Evolutionary conservation across 208 protist species (phyloP), one percentile per base, ranked within the genome.

Genomic region (Trypanosoma melophagium): DNA sequence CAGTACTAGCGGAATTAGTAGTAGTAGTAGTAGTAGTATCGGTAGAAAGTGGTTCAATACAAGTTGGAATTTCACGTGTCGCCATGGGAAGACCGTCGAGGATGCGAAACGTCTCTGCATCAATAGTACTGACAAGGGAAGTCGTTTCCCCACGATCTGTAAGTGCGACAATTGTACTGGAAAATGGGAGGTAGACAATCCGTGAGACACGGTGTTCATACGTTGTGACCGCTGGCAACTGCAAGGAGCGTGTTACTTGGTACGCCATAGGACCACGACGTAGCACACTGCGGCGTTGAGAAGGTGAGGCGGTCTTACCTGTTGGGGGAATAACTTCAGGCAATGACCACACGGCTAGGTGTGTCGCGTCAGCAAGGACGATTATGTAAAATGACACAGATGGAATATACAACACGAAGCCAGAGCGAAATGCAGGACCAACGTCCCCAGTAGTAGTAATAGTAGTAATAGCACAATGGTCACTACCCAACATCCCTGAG

Each of bases 141-240:
- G 25, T 22, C 8, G 67, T 45, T 24, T 56, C 61, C 41, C 62
- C 62, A 7, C 69, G 17, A 24, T 74, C 69, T 40, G 54, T 50
- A 14, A 74, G 53, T 7, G 69, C 56, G 9, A 68, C 55, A 58
- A 74, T 62, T 13, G 61, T 64, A 44, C 69, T 67, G 13, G 35
- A 57, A 19, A 40, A 35, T 3, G 28, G 69, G 25, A 74, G 22
- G 25, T 74, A 74, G 14, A 69, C 17, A 21, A 56, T 61, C 24
- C 41, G 54, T 24, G 69, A 64, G 9, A 74, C 55, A 38, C 69
- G 67, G 61, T 74, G 69, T 14, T 51, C 38, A 49, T 60, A 40
- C 7, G 42, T 17, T n/a, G 55, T 57, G 19, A 74, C 54, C 25
- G 52, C 67, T 40, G 69, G 69, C 3, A 74, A 40, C n/a, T 66